A percentile compares a stretch with the other conserved stretches of the same genome.
These are phyloP conservation scores for Wickerhamiella spandovensis DNA, from an alignment of 805 yeast species.

Conservation along the genomic window DNA sequence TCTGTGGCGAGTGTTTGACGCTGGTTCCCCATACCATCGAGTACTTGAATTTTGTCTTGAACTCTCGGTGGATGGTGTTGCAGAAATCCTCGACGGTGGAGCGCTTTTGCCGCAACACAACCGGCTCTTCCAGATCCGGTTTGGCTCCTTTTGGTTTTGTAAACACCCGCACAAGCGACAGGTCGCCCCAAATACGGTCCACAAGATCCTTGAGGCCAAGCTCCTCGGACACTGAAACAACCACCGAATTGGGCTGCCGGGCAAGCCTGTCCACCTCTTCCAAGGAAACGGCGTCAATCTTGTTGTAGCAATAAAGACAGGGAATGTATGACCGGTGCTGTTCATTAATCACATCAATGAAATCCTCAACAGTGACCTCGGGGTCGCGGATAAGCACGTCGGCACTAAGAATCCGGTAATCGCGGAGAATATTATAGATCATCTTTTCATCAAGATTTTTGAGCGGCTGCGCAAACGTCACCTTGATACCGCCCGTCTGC, in stretches of 20 bases:
- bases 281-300: constrained; percentile 85
- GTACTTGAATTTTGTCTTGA: constrained; percentile 82
- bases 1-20: constrained; percentile 91
- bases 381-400: constrained; percentile 87
- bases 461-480: constrained; percentile 71
- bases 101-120: constrained; percentile 67
- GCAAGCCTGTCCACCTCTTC: constrained; percentile 92
- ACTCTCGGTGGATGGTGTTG: constrained; percentile 82
- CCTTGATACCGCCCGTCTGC: constrained; percentile 83
- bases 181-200: constrained; percentile 86
- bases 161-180: constrained; percentile 64
- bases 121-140: constrained; percentile 78
- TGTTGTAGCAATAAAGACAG: constrained; percentile 88
- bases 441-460: constrained; percentile 69
- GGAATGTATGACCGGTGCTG: constrained; percentile 77
- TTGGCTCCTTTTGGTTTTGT: constrained; percentile 71
- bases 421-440: constrained; percentile 63
- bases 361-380: constrained; percentile 80
- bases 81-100: constrained; percentile 79
- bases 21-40: constrained; percentile 96
- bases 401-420: constrained; percentile 83
- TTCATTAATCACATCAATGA: constrained; percentile 81
- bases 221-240: constrained; percentile 82
- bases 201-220: constrained; percentile 78
- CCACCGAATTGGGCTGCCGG: constrained; percentile 82